Evolutionary conservation across 495 filamentous ascomycete genomes (phyloP).

Genomic region (Aspergillus indologenus): DNA sequence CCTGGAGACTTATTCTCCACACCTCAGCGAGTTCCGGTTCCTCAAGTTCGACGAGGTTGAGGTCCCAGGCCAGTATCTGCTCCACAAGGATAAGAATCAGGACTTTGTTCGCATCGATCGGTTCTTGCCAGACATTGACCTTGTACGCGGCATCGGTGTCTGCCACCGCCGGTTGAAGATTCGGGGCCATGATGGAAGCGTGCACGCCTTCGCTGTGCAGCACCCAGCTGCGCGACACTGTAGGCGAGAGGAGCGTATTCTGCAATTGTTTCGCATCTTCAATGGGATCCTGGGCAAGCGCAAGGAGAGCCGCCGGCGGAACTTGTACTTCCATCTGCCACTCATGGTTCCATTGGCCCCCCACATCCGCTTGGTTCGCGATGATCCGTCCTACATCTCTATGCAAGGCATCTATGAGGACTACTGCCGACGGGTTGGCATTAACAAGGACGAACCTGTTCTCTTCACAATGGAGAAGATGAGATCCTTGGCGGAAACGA

Average conservation of each 20-base stretch:
- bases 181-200: constrained; percentile 93
- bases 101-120: constrained; percentile 96
- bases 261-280: constrained; percentile 97
- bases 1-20: constrained; percentile 78
- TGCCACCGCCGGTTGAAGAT: constrained; percentile 93
- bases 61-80: constrained; percentile 92
- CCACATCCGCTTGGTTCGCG: constrained; percentile 87
- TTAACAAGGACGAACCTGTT: constrained; percentile 92
- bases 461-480: constrained; percentile 94
- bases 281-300: constrained; percentile 84
- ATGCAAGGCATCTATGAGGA: constrained; percentile 94
- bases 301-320: constrained; percentile 90
- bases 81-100: constrained; percentile 96
- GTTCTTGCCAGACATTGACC: constrained; percentile 89
- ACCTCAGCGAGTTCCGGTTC: constrained; percentile 94
- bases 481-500: constrained; percentile 66
- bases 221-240: constrained; percentile 90
- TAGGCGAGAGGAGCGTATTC: constrained; percentile 86
- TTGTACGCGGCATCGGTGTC: constrained; percentile 80
- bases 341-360: constrained; percentile 93
- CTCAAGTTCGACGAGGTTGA: constrained; percentile 98
- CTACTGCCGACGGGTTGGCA: constrained; percentile 78
- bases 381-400: constrained; percentile 91
- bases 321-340: constrained; percentile 92
- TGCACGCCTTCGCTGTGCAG: constrained; percentile 93